Evolutionary conservation across 73 alveolate genomes (phyloP), one percentile per base, ranked within the genome.

Genomic region (Paramecium octaurelia): DNA sequence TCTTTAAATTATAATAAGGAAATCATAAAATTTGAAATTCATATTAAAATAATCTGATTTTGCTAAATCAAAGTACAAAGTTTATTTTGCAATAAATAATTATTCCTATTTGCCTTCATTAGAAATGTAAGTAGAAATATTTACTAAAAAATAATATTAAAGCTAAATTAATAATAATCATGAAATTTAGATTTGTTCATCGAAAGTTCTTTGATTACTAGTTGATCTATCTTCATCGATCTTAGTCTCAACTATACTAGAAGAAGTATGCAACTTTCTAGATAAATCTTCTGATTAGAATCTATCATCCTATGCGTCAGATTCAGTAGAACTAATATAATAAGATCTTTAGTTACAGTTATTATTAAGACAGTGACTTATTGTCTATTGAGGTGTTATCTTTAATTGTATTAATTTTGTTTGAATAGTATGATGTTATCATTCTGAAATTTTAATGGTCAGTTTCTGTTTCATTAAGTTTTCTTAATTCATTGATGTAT

Each of bases 401-500:
- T 54, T 54, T 54, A 18, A 12, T 18, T 54, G 69, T 34, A 54
- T 54, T 54, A 1, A 54, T 4, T 54, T 54, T 54, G 21, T 54
- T 54, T 54, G 69, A 54, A 54, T 54, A 54, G 8, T 54, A 54
- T 54, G 69, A 54, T 3, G 69, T 54, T 34, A 54, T 18, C 69
- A 54, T 54, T 68, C 10, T 34, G 10, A 68, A 68, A 5, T 68
- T 8, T 35, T 68, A 12, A 24, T 68, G 42, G 31, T 68, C 85
- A 4, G 24, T 68, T 24, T 34, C 42, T 8, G 42, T 68, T 35
- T 68, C 85, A 68, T 68, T 68, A 3, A 68, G 2, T 34, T 75
- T 75, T 75, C 88, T 29, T 40, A 75, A 75, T 14, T 75, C 60
- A 75, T 34, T 36, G 38, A 75, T 75, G 29, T 75, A 75, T 75